phyloP scores from a whole-genome alignment of 345 rosid species.

The Eucalyptus rudis region DNA sequence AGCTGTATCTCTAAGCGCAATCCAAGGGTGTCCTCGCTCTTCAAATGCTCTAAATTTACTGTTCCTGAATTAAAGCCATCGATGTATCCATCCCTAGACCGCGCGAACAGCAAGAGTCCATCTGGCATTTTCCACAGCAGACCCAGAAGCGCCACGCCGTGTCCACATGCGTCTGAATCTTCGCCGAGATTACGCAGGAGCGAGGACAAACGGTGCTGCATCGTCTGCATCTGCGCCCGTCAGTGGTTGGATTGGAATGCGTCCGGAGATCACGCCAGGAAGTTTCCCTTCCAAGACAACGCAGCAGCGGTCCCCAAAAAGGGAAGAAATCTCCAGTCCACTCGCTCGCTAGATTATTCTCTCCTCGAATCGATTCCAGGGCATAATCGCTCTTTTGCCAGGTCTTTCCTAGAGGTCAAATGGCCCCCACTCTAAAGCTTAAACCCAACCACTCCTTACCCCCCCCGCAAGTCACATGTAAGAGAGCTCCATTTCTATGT shows the following conservation, averaged over 20 bases:
- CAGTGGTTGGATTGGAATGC: background rate
- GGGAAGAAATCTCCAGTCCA: background rate
- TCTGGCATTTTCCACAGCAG: background rate
- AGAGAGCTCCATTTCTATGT: too few relatives aligned
- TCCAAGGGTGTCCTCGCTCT: too few relatives aligned
- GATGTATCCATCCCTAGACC: background rate
- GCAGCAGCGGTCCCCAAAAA: background rate
- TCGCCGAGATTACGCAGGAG: background rate
- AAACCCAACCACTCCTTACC: background rate
- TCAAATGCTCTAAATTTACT: background rate
- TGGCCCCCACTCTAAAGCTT: background rate
- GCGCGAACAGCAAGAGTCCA: background rate
- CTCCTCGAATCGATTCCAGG: background rate
- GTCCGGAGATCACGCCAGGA: background rate
- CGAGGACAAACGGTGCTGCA: background rate
- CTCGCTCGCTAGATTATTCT: background rate
- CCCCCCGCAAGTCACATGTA: too few relatives aligned
- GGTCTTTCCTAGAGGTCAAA: background rate
- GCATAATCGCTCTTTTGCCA: background rate
- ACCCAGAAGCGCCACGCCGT: background rate
- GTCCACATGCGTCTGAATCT: background rate
- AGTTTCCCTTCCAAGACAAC: background rate
- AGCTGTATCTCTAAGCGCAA: background rate
- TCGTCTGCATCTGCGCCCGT: background rate
- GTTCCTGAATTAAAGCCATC: background rate